Conservation (phyloP, 306 rosid species). For the Cicer cuneatum region DNA sequence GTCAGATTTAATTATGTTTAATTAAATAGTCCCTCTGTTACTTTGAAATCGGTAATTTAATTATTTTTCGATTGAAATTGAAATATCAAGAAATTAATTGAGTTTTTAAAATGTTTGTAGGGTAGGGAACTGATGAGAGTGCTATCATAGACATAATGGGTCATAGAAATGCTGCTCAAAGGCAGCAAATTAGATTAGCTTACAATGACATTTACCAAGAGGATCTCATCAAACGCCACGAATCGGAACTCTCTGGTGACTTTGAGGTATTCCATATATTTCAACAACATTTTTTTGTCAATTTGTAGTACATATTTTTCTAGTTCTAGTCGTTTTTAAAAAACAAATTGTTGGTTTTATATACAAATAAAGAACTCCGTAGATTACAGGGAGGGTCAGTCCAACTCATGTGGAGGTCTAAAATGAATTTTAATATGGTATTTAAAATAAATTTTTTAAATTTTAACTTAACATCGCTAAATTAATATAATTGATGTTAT, state of each 20-base stretch:
- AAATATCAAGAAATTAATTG: not conserved
- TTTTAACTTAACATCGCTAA: no score
- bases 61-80: not conserved
- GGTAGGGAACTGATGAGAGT: conserved; percentile 88
- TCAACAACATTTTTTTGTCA: no score
- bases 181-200: conserved; percentile 63
- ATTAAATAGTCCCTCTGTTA: not conserved
- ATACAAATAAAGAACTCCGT: no score
- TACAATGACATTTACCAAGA: conserved; percentile 49
- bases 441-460: no score
- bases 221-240: conserved; percentile 57
- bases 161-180: conserved; percentile 64
- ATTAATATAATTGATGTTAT: no score
- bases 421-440: no score
- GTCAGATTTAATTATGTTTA: conserved; percentile 30
- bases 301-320: no score
- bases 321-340: no score
- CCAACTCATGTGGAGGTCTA: no score
- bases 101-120: conserved; percentile 40
- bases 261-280: conserved; percentile 59
- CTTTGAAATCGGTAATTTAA: not conserved
- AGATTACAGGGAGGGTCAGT: no score
- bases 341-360: no score
- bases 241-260: conserved; percentile 71
- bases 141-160: conserved; percentile 56